Evolutionary conservation across 306 rosid genomes (phyloP).

Genomic region (Morella rubra): DNA sequence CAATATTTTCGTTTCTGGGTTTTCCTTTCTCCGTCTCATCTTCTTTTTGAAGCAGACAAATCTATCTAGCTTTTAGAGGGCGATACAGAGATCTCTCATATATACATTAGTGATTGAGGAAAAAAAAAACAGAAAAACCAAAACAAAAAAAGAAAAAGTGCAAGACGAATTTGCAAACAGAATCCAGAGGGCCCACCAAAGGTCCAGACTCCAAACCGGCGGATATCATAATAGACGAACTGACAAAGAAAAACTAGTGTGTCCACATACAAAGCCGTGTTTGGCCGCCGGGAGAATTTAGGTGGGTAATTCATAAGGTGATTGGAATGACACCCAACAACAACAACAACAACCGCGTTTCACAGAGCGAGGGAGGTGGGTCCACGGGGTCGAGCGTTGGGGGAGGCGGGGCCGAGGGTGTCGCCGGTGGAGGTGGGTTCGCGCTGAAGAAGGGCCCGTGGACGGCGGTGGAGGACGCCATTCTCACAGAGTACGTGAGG

Average conservation of each 20-base stretch:
- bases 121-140: neutral
- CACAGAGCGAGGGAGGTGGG: conserved; percentile 28
- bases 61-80: neutral
- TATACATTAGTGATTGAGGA: neutral
- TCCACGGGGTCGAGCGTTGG: conserved; percentile 17
- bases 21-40: neutral
- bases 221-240: neutral
- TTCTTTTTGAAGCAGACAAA: neutral
- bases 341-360: conserved; percentile 12
- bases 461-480: conserved; percentile 74
- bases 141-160: neutral
- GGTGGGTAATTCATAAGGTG: neutral
- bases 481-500: conserved; percentile 71
- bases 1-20: neutral
- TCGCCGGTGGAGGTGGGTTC: conserved; percentile 25
- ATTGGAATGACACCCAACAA: conserved; percentile 17
- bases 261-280: neutral
- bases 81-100: neutral
- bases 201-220: neutral
- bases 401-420: conserved; percentile 4
- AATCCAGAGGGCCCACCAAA: neutral
- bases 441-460: conserved; percentile 80
- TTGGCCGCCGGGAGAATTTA: neutral
- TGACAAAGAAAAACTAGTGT: neutral
- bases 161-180: neutral